These are phyloP conservation scores for Cymbopogon flexuosus DNA, from an alignment of 202 grass and related monocot species.

Conservation along the genomic window DNA sequence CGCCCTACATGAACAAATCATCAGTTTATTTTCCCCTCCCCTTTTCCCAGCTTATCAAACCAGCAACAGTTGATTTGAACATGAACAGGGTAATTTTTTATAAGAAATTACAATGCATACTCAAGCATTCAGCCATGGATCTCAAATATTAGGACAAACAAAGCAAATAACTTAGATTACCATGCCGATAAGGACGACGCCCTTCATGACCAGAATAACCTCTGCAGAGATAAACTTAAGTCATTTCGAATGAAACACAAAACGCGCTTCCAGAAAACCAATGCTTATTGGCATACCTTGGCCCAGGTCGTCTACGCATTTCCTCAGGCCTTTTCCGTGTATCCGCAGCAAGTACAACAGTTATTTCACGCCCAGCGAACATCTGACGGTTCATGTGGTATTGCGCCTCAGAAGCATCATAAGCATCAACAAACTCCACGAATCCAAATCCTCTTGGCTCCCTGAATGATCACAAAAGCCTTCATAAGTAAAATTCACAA, in stretches of 20 bases:
- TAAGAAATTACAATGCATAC: neutral
- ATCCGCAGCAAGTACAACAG: slow-evolving; percentile 67
- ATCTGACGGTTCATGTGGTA: slow-evolving; percentile 78
- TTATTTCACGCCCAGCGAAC: slow-evolving; percentile 70
- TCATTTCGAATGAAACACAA: slow-evolving; percentile 28
- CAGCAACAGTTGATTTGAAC: neutral
- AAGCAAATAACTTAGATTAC: slow-evolving; percentile 42
- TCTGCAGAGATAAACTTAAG: slow-evolving; percentile 24
- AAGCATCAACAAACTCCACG: slow-evolving; percentile 69
- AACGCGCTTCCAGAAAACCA: neutral
- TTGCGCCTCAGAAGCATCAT: slow-evolving; percentile 71
- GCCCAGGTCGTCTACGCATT: slow-evolving; percentile 39
- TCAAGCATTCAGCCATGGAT: neutral
- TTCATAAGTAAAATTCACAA: slow-evolving; percentile 17
- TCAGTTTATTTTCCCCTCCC: no score
- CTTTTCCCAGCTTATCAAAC: neutral
- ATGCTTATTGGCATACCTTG: slow-evolving; percentile 36
- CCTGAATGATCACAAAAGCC: slow-evolving; percentile 33
- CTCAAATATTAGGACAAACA: neutral
- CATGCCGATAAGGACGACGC: slow-evolving; percentile 49
- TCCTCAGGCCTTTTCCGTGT: slow-evolving; percentile 68
- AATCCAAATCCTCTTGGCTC: slow-evolving; percentile 85
- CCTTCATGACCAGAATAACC: slow-evolving; percentile 51
- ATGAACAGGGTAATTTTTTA: neutral
- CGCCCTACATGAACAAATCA: neutral